Evolutionary conservation across 352 stramenopile species (phyloP).

Genomic region (Pythium rhizo-oryzae): DNA sequence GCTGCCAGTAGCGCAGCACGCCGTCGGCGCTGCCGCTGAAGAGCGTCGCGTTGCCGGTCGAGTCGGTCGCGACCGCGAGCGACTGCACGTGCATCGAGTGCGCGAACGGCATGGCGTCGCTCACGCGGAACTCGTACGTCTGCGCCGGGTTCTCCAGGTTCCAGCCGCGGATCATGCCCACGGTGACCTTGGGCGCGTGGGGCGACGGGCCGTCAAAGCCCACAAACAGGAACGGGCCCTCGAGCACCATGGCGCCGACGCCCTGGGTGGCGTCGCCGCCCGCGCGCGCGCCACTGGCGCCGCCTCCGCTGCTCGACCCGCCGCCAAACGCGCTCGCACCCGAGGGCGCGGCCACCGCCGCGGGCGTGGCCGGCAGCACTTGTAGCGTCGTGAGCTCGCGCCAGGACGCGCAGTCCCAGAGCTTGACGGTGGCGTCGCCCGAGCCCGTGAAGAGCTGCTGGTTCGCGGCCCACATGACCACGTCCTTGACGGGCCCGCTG

Average conservation of each 20-base stretch:
- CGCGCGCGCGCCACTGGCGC: constrained; percentile 15
- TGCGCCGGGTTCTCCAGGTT: constrained; percentile 76
- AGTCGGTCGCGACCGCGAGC: constrained; percentile 71
- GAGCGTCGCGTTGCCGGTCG: constrained; percentile 64
- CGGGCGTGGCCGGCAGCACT: constrained; percentile 39
- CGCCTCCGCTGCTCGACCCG: constrained; percentile 23
- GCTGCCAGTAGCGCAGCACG: constrained; percentile 81
- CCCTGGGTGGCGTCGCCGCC: constrained; percentile 37
- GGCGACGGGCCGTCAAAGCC: constrained; percentile 76
- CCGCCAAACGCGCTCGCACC: constrained; percentile 17
- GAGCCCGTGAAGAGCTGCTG: constrained; percentile 83
- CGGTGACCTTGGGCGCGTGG: constrained; percentile 50
- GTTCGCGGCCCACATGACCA: constrained; percentile 67
- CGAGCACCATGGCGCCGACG: constrained; percentile 68
- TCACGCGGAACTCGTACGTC: constrained; percentile 68
- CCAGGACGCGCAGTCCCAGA: constrained; percentile 84
- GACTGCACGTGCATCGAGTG: constrained; percentile 77
- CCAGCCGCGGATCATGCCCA: constrained; percentile 83
- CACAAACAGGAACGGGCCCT: constrained; percentile 78
- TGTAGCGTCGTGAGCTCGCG: constrained; percentile 79
- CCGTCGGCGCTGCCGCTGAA: constrained; percentile 80
- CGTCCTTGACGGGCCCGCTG: constrained; percentile 72
- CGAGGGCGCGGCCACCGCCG: neutral
- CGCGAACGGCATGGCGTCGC: constrained; percentile 72
- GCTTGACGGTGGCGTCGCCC: constrained; percentile 73